Evolutionary conservation across 768 basidiomycete species (phyloP).

Genomic region (Tephrocybe sp.): DNA sequence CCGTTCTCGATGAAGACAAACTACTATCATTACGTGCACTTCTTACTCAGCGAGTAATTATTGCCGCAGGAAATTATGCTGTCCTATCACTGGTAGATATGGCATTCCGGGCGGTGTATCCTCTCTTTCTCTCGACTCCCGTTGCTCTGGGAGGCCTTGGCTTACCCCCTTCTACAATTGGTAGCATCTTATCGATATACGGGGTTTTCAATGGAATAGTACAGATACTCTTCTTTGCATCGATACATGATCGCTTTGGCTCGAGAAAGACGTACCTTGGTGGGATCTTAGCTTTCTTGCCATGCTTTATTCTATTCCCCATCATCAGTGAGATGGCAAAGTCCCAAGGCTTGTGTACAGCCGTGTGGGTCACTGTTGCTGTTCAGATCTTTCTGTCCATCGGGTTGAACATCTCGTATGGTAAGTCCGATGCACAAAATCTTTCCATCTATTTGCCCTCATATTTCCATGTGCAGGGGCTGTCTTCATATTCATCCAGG

Average conservation of each 20-base stretch:
- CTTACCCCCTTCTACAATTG: conserved; percentile 62
- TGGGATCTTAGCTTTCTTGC: conserved; percentile 49
- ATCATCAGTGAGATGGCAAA: conserved; percentile 56
- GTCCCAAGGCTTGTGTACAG: conserved; percentile 38
- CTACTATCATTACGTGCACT: conserved; percentile 50
- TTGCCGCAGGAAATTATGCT: conserved; percentile 66
- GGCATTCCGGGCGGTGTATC: conserved; percentile 60
- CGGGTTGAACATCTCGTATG: conserved; percentile 50
- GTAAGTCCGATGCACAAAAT: conserved; percentile 32
- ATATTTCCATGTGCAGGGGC: conserved; percentile 36
- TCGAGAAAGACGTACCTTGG: conserved; percentile 56
- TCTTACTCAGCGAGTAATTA: conserved; percentile 51
- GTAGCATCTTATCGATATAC: conserved; percentile 56
- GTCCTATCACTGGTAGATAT: conserved; percentile 66
- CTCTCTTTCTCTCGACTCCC: conserved; percentile 71
- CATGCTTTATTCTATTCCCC: conserved; percentile 56
- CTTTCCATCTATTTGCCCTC: background rate
- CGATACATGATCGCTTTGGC: conserved; percentile 56
- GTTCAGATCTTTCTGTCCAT: conserved; percentile 47
- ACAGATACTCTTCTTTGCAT: conserved; percentile 67
- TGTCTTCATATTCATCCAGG: conserved; percentile 68
- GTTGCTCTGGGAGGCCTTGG: conserved; percentile 67
- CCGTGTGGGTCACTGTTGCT: conserved; percentile 50
- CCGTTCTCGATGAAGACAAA: conserved; percentile 22
- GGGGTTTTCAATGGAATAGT: conserved; percentile 64